Evolutionary conservation across 2,329 filamentous ascomycete species (phyloP), one percentile per base, ranked within the genome.

Genomic region (Moelleriella libera): DNA sequence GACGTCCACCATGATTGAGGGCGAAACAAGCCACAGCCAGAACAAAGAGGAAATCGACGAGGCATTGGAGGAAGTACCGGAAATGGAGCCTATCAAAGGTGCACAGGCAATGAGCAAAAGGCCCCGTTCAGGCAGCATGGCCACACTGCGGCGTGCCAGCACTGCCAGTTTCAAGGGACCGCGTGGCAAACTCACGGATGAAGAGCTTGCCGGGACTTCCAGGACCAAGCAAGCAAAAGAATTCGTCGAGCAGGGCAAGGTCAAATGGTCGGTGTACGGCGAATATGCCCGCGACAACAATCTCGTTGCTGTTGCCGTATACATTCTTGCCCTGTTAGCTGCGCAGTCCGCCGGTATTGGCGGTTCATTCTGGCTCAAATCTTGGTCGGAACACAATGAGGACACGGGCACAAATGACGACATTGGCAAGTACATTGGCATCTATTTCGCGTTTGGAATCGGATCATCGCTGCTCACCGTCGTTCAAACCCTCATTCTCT

Each of bases 261-360:
- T 98, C 56, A 97, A 96, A 65, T 97, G 92, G 89, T 58, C 59
- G 57, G 90, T 98, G 30, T 98, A 98, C 60, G 71, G 74, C 14
- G 89, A 96, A 66, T 98, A 98, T 59, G 94, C 92, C 48, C 95
- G 88, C 67, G 88, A 88, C 50, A 96, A 87, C 70, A 96, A 97
- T 62, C 66, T 96, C 12, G 70, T 78, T 48, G 94, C 92, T 10
- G 92, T 98, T 7, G 65, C 66, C 12, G 72, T 96, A 54, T 98
- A 97, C 63, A 58, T 94, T 12, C 43, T 83, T 42, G 80, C 87
- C 47, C 72, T 97, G 43, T 57, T 97, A 50, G 80, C 82, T 30
- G 82, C 88, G 7, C 90, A 98, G 67, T 83, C 83, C 12, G 82
- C 82, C 9, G 84, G 85, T 58, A 85, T 98, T 53, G 85, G 79